Evolutionary conservation across 2,329 filamentous ascomycete species (phyloP), one percentile per base, ranked within the genome.

Genomic region (Penicillium sp.): DNA sequence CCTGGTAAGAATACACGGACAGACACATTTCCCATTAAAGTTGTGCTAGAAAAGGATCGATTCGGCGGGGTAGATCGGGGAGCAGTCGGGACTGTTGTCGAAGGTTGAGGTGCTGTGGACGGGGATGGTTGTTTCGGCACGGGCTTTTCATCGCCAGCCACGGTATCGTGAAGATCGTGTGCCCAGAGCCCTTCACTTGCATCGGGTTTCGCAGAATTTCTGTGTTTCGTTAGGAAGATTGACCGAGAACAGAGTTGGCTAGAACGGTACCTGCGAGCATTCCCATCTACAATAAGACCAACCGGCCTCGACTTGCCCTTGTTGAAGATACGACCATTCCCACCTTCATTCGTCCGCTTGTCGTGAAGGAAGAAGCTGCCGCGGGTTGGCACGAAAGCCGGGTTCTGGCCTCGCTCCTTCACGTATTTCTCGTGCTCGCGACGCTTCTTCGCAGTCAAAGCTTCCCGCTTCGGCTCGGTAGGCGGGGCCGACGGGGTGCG

Each of bases 321-420:
- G 53, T 61, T 71, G 51, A 59, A 65, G 12, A 86, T 83, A 52
- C 88, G 81, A 48, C 88, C 88, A 72, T 92, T 93, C 48, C 85
- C 84, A 42, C 86, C 83, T n/a, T 87, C 87, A 51, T 88, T 84
- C 63, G 90, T 86, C 57, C 90, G 84, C 66, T 94, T 90, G 70
- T 97, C 94, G 72, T 97, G 93, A 84, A 97, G 91, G 77, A 96
- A 97, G 79, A 97, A 97, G 57, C 89, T 87, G 53, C 94, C 94
- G 60, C 93, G 82, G 67, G 95, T 96, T 49, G 94, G 93, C 50
- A 96, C 93, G 74, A 96, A 96, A 10, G 92, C 86, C 33, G 93
- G 93, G 70, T 96, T 90, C 63, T 90, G 86, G 68, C 95, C 90
- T 63, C 90, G 84, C 71, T 89, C 89, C 75, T 88, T 90, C 74